phyloP scores from a whole-genome alignment of 371 early-diverging fungal genomes.

The Parasitella parasitica region DNA sequence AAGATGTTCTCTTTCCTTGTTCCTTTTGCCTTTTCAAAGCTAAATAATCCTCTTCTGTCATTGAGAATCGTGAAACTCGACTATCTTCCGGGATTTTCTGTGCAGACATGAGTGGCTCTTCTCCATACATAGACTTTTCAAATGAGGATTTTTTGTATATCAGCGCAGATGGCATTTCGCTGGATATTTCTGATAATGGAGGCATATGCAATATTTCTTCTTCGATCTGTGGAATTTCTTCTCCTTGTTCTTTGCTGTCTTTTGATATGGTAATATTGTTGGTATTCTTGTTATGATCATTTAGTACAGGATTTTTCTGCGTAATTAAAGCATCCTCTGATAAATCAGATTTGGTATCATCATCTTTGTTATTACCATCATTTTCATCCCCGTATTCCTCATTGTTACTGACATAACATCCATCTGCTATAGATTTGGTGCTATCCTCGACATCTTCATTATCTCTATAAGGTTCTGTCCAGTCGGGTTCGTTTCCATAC shows the following conservation, averaged over 20 bases:
- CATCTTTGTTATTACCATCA: not conserved
- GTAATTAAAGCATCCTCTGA: not conserved
- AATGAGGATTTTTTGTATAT: constrained; percentile 10
- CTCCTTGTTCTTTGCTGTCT: not conserved
- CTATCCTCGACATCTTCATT: not conserved
- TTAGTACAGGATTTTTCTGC: not conserved
- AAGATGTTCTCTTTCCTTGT: constrained; percentile 52
- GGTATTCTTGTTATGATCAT: not conserved
- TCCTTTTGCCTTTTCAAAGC: not conserved
- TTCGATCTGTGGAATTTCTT: constrained; percentile 17
- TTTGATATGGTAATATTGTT: not conserved
- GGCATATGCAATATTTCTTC: constrained; percentile 10
- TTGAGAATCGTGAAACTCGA: constrained; percentile 8
- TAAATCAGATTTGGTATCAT: not conserved
- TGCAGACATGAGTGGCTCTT: constrained; percentile 6
- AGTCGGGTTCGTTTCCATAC: constrained; percentile 24
- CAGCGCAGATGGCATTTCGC: constrained; percentile 15
- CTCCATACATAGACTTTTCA: constrained; percentile 18
- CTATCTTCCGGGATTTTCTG: not conserved
- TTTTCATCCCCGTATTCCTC: not conserved
- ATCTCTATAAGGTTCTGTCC: constrained; percentile 24
- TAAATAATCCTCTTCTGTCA: constrained; percentile 7
- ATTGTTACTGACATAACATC: too few relatives aligned
- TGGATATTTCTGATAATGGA: constrained; percentile 14
- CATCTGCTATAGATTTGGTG: not conserved